These are phyloP conservation scores for Sugiyamaella paludigena DNA, from an alignment of 1,139 yeast genomes.

Conservation along the genomic window DNA sequence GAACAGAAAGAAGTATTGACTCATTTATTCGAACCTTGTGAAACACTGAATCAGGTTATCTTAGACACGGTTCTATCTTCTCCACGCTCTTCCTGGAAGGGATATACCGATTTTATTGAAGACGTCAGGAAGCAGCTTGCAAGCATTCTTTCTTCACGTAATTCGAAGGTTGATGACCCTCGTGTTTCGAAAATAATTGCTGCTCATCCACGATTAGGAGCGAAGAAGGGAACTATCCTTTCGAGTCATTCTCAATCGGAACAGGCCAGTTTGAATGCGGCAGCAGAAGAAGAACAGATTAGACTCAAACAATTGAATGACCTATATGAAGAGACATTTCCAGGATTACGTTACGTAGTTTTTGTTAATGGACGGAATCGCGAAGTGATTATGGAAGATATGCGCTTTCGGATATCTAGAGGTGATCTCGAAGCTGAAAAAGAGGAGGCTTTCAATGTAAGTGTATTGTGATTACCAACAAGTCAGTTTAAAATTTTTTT, in stretches of 20 bases:
- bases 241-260: conserved; percentile 69
- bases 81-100: neutral
- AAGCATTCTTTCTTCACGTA: conserved; percentile 31
- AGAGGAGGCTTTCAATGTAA: conserved; percentile 59
- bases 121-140: conserved; percentile 43
- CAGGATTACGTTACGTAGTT: conserved; percentile 85
- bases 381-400: conserved; percentile 60
- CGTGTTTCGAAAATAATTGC: conserved; percentile 45
- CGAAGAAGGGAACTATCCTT: conserved; percentile 43
- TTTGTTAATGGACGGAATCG: conserved; percentile 83
- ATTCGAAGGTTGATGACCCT: conserved; percentile 24
- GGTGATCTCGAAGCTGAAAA: conserved; percentile 55
- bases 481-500: conserved; percentile 27
- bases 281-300: conserved; percentile 47
- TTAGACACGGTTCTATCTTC: conserved; percentile 35
- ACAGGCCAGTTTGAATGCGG: conserved; percentile 59
- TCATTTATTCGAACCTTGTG: conserved; percentile 68
- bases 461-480: conserved; percentile 39
- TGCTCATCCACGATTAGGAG: conserved; percentile 89
- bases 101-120: conserved; percentile 54
- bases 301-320: conserved; percentile 55
- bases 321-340: conserved; percentile 64
- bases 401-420: conserved; percentile 58
- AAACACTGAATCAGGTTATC: conserved; percentile 48
- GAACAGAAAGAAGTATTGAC: conserved; percentile 44